A percentile compares a stretch with the other conserved stretches of the same genome.
Conservation (phyloP, 768 basidiomycete genomes). For the Rossbeevera mucosa region DNA sequence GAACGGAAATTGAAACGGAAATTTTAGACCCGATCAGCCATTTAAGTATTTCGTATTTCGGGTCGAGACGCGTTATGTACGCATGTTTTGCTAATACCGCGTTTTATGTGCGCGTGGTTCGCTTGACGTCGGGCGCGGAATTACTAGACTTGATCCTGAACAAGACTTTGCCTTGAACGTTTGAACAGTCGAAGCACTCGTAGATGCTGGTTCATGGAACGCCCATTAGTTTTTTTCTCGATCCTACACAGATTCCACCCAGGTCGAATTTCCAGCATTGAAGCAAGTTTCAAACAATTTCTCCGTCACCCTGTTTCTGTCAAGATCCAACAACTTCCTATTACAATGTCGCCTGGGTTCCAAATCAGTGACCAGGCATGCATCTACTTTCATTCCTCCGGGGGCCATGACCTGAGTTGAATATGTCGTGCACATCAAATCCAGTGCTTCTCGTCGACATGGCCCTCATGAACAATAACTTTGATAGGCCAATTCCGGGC, state of each 20-base stretch:
- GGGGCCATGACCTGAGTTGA: not conserved
- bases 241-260: not conserved
- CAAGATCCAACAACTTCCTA: not conserved
- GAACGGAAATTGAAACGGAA: not conserved
- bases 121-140: too few species aligned
- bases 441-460: not conserved
- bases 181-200: too few species aligned
- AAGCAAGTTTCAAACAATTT: not conserved
- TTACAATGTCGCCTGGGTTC: not conserved
- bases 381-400: not conserved
- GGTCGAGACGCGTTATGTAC: conserved; percentile 28
- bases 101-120: not conserved
- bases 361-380: not conserved
- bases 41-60: conserved; percentile 13
- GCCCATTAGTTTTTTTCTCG: not conserved
- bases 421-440: not conserved
- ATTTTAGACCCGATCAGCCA: not conserved
- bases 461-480: not conserved
- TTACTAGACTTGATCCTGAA: too few species aligned
- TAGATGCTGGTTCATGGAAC: too few species aligned
- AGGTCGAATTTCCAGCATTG: not conserved
- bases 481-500: not conserved
- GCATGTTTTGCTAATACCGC: conserved; percentile 17
- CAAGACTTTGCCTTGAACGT: too few species aligned
- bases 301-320: not conserved